phyloP scores from a whole-genome alignment of 345 rosid species.

The Balakata baccata region DNA sequence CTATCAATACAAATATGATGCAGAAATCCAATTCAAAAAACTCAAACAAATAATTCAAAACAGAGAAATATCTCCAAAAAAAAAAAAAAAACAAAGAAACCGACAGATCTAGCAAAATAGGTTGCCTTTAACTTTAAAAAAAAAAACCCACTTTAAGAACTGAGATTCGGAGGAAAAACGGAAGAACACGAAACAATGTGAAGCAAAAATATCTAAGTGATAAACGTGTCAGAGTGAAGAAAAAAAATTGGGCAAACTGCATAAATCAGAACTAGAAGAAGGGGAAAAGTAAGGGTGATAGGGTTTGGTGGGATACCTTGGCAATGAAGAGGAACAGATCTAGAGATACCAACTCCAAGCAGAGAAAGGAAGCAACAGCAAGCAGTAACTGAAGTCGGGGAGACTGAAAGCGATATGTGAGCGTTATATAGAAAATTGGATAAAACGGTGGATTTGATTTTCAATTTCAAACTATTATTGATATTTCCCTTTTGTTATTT shows the following conservation, averaged over 20 bases:
- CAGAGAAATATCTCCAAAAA: not conserved
- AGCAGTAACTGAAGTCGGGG: not conserved
- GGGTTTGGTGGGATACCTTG: not conserved
- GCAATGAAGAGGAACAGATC: not conserved
- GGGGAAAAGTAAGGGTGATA: not conserved
- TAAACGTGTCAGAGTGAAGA: not conserved
- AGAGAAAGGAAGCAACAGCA: not conserved
- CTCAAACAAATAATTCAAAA: not conserved
- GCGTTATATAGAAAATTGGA: not conserved
- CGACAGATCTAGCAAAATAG: not conserved
- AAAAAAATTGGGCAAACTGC: no score
- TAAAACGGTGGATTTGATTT: not conserved
- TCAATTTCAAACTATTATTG: not conserved
- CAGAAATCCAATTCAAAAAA: not conserved
- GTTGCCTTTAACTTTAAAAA: not conserved
- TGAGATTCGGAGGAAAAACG: not conserved
- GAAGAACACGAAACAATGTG: not conserved
- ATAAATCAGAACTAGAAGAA: no score
- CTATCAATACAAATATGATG: not conserved
- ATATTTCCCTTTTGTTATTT: not conserved
- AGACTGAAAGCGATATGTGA: slow-evolving; percentile 2
- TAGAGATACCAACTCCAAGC: not conserved
- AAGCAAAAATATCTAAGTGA: not conserved
- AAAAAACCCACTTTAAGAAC: not conserved
- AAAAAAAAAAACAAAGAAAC: not conserved